A percentile compares a stretch with the other conserved stretches of the same genome.
Conservation (phyloP, 805 yeast species). For the Metschnikowia picachoensis region DNA sequence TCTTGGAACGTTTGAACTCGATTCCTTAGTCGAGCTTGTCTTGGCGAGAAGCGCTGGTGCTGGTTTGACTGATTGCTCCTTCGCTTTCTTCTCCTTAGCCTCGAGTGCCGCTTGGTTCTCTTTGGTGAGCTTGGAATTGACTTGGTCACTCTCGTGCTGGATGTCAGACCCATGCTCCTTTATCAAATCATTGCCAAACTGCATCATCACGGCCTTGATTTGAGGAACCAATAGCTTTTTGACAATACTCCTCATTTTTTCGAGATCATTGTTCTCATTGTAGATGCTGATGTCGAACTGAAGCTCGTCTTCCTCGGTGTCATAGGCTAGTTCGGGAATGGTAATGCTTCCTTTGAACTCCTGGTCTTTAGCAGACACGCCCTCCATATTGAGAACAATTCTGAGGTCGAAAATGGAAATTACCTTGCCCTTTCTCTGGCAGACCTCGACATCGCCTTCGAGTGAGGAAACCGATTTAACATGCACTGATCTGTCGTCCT, state of each 20-base stretch:
- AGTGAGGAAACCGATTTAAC: constrained; percentile 51
- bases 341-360: constrained; percentile 67
- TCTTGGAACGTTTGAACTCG: constrained; percentile 41
- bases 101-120: constrained; percentile 42
- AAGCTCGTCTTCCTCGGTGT: constrained; percentile 77
- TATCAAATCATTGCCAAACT: constrained; percentile 78
- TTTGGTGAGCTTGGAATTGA: constrained; percentile 37
- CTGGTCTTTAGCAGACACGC: constrained; percentile 26
- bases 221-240: constrained; percentile 60
- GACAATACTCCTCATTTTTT: constrained; percentile 49
- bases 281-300: constrained; percentile 76
- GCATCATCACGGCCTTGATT: constrained; percentile 54
- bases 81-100: constrained; percentile 2
- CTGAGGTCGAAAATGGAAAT: constrained; percentile 85
- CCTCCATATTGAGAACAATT: constrained; percentile 56
- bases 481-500: constrained; percentile 25
- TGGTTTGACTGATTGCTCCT: constrained; percentile 2
- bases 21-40: constrained; percentile 2
- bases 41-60: constrained; percentile 9
- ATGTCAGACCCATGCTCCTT: constrained; percentile 77
- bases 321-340: constrained; percentile 92
- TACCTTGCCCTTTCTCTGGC: constrained; percentile 95
- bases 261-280: constrained; percentile 45
- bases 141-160: constrained; percentile 59
- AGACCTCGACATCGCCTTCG: constrained; percentile 96